Evolutionary conservation across 1,284 basidiomycete species (phyloP).

Genomic region (Microbotryum silenes-acaulis): DNA sequence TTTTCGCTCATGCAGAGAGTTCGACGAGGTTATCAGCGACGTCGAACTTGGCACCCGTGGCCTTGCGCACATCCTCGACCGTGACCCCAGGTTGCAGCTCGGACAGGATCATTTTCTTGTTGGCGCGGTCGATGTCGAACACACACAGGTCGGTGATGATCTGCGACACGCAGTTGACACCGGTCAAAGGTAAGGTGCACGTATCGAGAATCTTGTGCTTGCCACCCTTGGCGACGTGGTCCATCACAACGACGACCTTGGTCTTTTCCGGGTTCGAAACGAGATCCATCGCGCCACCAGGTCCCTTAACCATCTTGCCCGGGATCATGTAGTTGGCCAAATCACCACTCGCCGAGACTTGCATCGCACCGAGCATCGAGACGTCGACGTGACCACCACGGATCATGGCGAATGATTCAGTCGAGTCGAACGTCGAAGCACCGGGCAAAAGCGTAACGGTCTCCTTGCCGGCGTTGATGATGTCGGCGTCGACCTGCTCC

Average conservation of each 20-base stretch:
- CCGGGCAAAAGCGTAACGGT: slow-evolving; percentile 85
- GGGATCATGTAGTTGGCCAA: slow-evolving; percentile 87
- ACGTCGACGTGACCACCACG: slow-evolving; percentile 80
- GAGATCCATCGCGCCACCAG: slow-evolving; percentile 75
- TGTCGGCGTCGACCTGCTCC: slow-evolving; percentile 62
- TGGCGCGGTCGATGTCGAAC: slow-evolving; percentile 73
- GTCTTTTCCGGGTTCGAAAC: slow-evolving; percentile 88
- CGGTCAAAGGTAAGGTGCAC: slow-evolving; percentile 80
- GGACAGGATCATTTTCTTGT: slow-evolving; percentile 63
- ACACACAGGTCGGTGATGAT: slow-evolving; percentile 82
- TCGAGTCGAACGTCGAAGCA: slow-evolving; percentile 83
- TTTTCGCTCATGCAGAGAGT: neutral
- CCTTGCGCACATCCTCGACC: slow-evolving; percentile 71
- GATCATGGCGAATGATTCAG: slow-evolving; percentile 61
- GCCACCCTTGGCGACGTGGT: slow-evolving; percentile 84
- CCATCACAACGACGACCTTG: slow-evolving; percentile 69
- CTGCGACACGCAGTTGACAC: slow-evolving; percentile 70
- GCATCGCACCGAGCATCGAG: slow-evolving; percentile 84
- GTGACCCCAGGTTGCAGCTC: slow-evolving; percentile 77
- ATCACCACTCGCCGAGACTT: slow-evolving; percentile 86
- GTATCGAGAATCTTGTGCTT: slow-evolving; percentile 73
- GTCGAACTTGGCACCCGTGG: slow-evolving; percentile 72
- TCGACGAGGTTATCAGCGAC: slow-evolving; percentile 38
- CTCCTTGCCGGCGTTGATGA: slow-evolving; percentile 75
- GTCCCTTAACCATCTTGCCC: slow-evolving; percentile 49